Base-by-base conservation (phyloP, 1,284 basidiomycete species). In the Naganishia albida region DNA sequence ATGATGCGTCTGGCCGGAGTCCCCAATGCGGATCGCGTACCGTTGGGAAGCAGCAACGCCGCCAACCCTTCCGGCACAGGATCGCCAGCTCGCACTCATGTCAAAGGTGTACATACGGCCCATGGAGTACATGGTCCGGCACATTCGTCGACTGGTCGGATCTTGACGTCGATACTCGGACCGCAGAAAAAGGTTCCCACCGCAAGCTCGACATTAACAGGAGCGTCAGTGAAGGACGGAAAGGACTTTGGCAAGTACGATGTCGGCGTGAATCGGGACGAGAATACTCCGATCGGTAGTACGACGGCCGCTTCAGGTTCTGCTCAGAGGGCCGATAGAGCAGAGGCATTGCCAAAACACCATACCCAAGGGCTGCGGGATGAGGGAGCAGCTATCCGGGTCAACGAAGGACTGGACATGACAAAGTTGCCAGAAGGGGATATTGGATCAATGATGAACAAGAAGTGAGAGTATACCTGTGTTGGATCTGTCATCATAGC, bases 221-320 rank as follows among this genome's bases (percentile, higher is more conserved):
- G 48, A 28, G 16, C 18, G 2, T 44, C 44, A 2, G 28, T n/a
- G 6, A 70, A 67, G 54, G 64, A 60, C 38, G 60, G 89, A 52
- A 90, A 90, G 72, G 40, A 53, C 20, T 89, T 93, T 53, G 92
- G 91, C 38, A 83, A 80, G 60, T 93, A 93, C 75, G 92, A 94
- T 69, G 91, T 90, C 13, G 91, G 90, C 1, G 83, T 93, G 46
- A 91, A 93, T 78, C 78, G 84, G 39, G 92, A 93, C 39, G 57
- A 60, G 38, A 60, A 60, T 50, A 49, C 48, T 10, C 57, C 57
- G n/a, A 20, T 60, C 8, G 65, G 86, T 87, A 74, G 86, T 84
- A 71, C 80, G 69, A 48, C 69, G 85, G 74, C 44, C 13, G 86
- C 83, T 55, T 83, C 83, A 70, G 53, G 2, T 69, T 69, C 46